Base-by-base conservation (phyloP, 257 asterid species). In the Fraxinus quadrangulata region DNA sequence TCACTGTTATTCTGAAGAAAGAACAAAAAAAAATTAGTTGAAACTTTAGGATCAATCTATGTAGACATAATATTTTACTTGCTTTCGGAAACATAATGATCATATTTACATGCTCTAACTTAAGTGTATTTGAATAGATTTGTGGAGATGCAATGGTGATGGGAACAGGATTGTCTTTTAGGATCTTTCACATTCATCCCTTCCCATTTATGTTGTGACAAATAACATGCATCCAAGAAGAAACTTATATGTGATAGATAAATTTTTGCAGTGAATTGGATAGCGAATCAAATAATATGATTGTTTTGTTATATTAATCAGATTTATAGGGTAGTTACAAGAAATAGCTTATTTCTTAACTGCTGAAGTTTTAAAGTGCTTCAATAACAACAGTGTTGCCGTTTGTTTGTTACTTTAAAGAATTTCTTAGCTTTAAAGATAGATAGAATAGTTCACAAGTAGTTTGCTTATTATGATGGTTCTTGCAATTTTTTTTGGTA, bases 331-430 rank as follows among this genome's bases (percentile, higher is more conserved):
- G 45, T 8, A 39, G 13, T 39, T 39, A 39, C 4, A 8, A 39
- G 12, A 17, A 45, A 59, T 5, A 17, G 7, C 14, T 34, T 37
- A 24, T 56, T 66, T 45, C 56, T 65, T 72, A 19, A 42, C 67
- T 66, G 37, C 30, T 54, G 75, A n/a, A 6, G 40, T 75, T 59
- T 76, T 67, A 71, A 14, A 73, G 63, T 66, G 66, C 69, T 47
- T 36, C 56, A 28, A 39, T n/a, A 10, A 67, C 39, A 6, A 36
- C 68, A 70, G n/a, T 47, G 3, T 47, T 47, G 19, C 59, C 14
- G 17, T 47, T 47, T 2, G 5, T 51, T 19, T 45, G 5, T 45
- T 45, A 45, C 19, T 0, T 23, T 16, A 51, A 51, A 5, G 63
- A 5, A 23, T 51, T 51, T 19, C 63, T 51, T 23, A 19, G 8